Evolutionary conservation across 2,329 filamentous ascomycete species (phyloP).

Genomic region (Aspergillus udagawae): DNA sequence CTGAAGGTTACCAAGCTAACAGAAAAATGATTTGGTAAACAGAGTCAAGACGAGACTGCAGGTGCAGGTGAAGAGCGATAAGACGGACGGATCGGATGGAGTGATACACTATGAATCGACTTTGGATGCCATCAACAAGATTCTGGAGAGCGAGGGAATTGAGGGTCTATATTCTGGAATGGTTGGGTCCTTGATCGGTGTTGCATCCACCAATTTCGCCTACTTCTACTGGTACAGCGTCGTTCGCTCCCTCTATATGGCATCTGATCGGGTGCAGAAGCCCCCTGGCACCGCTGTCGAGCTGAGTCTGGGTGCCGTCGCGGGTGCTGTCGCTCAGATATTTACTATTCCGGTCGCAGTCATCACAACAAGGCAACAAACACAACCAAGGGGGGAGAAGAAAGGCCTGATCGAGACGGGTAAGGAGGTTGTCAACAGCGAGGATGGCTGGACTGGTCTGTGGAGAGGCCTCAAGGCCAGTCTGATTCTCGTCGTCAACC

Average conservation of each 20-base stretch:
- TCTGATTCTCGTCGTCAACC: constrained; percentile 91
- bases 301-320: constrained; percentile 76
- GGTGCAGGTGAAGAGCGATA: constrained; percentile 75
- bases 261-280: constrained; percentile 53
- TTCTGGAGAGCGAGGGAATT: constrained; percentile 74
- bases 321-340: constrained; percentile 86
- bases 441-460: constrained; percentile 82
- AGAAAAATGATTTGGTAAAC: constrained; percentile 7
- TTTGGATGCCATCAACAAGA: constrained; percentile 82
- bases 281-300: constrained; percentile 77
- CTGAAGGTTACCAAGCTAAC: constrained; percentile 12
- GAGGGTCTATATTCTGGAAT: constrained; percentile 85
- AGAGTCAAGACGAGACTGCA: constrained; percentile 96
- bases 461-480: constrained; percentile 97
- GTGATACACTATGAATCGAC: constrained; percentile 79
- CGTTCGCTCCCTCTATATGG: constrained; percentile 74
- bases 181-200: constrained; percentile 77
- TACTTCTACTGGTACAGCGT: constrained; percentile 99
- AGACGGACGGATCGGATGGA: constrained; percentile 41
- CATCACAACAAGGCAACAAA: constrained; percentile 93
- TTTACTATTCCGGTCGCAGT: constrained; percentile 97
- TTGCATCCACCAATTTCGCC: constrained; percentile 96
- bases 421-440: constrained; percentile 80
- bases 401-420: constrained; percentile 86
- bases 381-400: constrained; percentile 75